Evolutionary conservation across 495 filamentous ascomycete species (phyloP).

Genomic region (Penicillium antarcticum): DNA sequence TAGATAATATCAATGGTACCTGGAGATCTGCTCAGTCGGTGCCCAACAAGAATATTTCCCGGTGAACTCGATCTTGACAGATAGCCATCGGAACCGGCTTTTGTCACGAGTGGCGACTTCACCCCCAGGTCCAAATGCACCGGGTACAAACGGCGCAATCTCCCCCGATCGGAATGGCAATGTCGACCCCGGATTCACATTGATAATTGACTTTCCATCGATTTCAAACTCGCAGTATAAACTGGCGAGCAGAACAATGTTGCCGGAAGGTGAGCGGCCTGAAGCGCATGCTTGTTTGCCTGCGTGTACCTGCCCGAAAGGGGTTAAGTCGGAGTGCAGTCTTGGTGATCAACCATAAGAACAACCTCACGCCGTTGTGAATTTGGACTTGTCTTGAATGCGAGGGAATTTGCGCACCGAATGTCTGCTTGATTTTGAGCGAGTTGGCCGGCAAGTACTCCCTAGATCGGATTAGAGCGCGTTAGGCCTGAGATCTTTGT

Average conservation of each 20-base stretch:
- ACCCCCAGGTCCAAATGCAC: not conserved
- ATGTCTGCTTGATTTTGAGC: slow-evolving; percentile 6
- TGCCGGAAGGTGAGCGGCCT: not conserved
- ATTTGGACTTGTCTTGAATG: not conserved
- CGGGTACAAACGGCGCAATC: not conserved
- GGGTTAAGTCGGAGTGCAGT: slow-evolving; percentile 1
- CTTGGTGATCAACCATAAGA: not conserved
- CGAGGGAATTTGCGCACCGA: slow-evolving; percentile 19
- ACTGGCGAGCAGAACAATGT: not conserved
- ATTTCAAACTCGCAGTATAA: not conserved
- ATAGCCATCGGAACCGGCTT: not conserved
- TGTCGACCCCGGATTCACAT: not conserved
- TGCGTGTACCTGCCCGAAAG: slow-evolving; percentile 25
- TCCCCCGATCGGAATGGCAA: too few relatives aligned
- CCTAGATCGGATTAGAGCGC: slow-evolving; percentile 18
- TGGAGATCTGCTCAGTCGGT: not conserved
- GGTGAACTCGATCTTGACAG: not conserved
- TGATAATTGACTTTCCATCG: not conserved
- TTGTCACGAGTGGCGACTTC: not conserved
- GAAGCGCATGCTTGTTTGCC: slow-evolving; percentile 8
- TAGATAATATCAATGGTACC: slow-evolving; percentile 10
- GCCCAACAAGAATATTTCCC: not conserved
- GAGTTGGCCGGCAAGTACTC: slow-evolving; percentile 9
- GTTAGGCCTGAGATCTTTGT: slow-evolving; percentile 23
- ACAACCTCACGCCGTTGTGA: not conserved